Percentiles rank a stretch among this genome's conserved stretches.
Evolutionary conservation across 352 stramenopile genomes (phyloP).

Genomic region (Pythium aristosporum): DNA sequence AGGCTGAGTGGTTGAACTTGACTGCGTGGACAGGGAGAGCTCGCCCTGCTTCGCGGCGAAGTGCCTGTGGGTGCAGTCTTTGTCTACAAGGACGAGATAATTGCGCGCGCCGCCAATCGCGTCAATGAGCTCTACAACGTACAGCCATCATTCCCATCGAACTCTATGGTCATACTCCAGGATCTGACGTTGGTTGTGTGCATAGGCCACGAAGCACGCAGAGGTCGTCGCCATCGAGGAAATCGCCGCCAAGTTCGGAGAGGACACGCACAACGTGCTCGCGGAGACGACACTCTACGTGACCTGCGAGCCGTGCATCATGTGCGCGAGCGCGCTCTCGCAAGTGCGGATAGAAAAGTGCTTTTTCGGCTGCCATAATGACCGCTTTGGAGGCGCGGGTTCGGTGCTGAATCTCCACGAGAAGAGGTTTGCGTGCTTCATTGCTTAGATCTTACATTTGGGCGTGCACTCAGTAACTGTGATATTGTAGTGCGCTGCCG

Average conservation of each 20-base stretch:
- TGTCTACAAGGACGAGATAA: slow-evolving; percentile 73
- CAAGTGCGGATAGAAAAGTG: slow-evolving; percentile 73
- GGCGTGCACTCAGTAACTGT: no score
- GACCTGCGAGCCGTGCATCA: slow-evolving; percentile 94
- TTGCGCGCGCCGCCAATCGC: slow-evolving; percentile 79
- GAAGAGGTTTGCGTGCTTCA: slow-evolving; percentile 31
- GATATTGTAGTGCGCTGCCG: slow-evolving; percentile 28
- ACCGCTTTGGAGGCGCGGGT: slow-evolving; percentile 91
- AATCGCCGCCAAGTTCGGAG: slow-evolving; percentile 52
- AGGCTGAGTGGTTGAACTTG: not conserved
- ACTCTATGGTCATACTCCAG: not conserved
- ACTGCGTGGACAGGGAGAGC: slow-evolving; percentile 51
- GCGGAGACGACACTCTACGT: slow-evolving; percentile 78
- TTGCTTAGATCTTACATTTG: no score
- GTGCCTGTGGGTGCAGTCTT: slow-evolving; percentile 93
- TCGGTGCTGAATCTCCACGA: slow-evolving; percentile 88
- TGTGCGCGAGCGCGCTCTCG: slow-evolving; percentile 90
- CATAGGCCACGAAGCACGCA: slow-evolving; percentile 85
- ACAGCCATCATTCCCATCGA: not conserved
- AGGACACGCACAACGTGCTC: slow-evolving; percentile 44
- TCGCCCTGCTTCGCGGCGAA: slow-evolving; percentile 74
- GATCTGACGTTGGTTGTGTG: not conserved
- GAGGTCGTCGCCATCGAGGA: slow-evolving; percentile 90
- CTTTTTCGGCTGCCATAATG: slow-evolving; percentile 91
- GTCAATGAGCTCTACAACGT: slow-evolving; percentile 90